A percentile compares a stretch with the other conserved stretches of the same genome.
Conservation (phyloP, 768 basidiomycete genomes). For the Agaricus subrufescens region DNA sequence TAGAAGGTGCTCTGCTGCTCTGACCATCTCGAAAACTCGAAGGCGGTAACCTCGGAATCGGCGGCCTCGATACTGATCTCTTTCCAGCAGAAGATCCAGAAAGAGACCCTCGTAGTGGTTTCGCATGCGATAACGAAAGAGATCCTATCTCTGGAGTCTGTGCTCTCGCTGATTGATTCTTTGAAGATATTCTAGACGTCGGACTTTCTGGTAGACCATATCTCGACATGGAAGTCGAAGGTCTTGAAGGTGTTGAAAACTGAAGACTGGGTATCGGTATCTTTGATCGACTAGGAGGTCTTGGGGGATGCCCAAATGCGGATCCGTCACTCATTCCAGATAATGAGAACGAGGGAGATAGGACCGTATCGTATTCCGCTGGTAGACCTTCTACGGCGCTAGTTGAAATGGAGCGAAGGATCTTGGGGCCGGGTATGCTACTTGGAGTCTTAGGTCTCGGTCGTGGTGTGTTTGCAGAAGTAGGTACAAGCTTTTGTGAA, state of each 20-base stretch:
- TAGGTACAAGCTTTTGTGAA: slow-evolving; percentile 28
- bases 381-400: slow-evolving; percentile 34
- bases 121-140: slow-evolving; percentile 36
- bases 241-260: slow-evolving; percentile 68
- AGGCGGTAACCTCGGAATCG: slow-evolving; percentile 50
- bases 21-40: slow-evolving; percentile 71
- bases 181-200: slow-evolving; percentile 11
- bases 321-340: slow-evolving; percentile 42
- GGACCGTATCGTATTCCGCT: slow-evolving; percentile 23
- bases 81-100: slow-evolving; percentile 40
- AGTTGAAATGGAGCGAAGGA: slow-evolving; percentile 42
- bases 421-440: slow-evolving; percentile 65
- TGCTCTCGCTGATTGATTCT: slow-evolving; percentile 21
- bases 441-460: slow-evolving; percentile 76
- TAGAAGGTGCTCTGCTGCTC: slow-evolving; percentile 52
- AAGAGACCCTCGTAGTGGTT: slow-evolving; percentile 54
- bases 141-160: slow-evolving; percentile 60
- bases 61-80: slow-evolving; percentile 34
- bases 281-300: slow-evolving; percentile 80
- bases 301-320: slow-evolving; percentile 46
- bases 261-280: slow-evolving; percentile 77
- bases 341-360: slow-evolving; percentile 57
- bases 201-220: slow-evolving; percentile 13
- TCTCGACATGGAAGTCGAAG: slow-evolving; percentile 20
- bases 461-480: slow-evolving; percentile 46